These are phyloP conservation scores for Circinella minor DNA, from an alignment of 371 early-diverging fungal genomes.

Conservation along the genomic window DNA sequence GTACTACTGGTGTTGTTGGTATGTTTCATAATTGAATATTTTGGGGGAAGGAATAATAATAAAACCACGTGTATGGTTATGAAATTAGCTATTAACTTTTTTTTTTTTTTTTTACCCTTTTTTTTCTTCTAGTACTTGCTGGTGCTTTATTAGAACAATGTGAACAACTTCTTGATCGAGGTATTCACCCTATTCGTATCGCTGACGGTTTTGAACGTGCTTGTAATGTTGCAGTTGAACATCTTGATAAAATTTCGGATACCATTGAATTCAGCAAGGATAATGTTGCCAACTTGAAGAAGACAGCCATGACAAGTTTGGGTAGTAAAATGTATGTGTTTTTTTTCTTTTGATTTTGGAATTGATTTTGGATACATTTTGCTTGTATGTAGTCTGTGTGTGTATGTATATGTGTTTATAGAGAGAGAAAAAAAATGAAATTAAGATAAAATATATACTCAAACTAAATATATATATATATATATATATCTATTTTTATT, in stretches of 20 bases:
- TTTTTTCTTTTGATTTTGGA: not conserved
- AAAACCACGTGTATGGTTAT: not conserved
- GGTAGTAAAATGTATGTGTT: conserved; percentile 98
- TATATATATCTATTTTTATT: not conserved
- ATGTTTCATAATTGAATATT: conserved; percentile 28
- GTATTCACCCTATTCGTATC: conserved; percentile 99
- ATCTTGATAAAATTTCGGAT: conserved; percentile 93
- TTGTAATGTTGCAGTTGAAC: conserved; percentile 90
- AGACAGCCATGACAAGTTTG: conserved; percentile 98
- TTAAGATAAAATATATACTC: too few species aligned
- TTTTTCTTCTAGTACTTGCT: conserved; percentile 82
- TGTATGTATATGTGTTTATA: too few species aligned
- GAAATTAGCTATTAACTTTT: not conserved
- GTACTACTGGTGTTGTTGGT: conserved; percentile 99
- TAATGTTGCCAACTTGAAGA: conserved; percentile 85
- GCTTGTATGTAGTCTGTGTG: too few species aligned
- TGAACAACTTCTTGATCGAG: conserved; percentile 93
- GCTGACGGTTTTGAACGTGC: conserved; percentile 99
- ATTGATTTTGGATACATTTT: not conserved
- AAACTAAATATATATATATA: too few species aligned
- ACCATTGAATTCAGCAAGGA: conserved; percentile 85
- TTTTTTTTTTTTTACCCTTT: conserved; percentile 2
- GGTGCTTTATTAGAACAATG: conserved; percentile 98
- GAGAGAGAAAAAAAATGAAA: too few species aligned
- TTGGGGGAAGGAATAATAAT: not conserved